These are phyloP conservation scores for Hansfordia pulvinata DNA, from an alignment of 2,329 filamentous ascomycete genomes.

Conservation along the genomic window DNA sequence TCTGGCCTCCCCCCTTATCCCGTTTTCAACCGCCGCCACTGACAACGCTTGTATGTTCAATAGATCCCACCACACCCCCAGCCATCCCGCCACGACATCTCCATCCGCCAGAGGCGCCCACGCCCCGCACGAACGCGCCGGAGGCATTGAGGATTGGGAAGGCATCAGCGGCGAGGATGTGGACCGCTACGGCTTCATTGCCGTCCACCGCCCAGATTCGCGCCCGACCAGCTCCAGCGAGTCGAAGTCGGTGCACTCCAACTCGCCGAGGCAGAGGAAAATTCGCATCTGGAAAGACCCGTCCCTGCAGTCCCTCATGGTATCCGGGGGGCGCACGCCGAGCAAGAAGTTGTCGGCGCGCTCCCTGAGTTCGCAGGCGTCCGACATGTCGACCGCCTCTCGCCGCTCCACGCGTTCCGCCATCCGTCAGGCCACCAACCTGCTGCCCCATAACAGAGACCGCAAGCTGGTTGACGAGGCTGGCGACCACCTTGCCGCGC, in stretches of 20 bases:
- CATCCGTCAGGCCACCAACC: slow-evolving; percentile 43
- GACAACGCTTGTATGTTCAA: too few species aligned
- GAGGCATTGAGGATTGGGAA: slow-evolving; percentile 54
- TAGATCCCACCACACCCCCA: too few species aligned
- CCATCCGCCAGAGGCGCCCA: slow-evolving; percentile 24
- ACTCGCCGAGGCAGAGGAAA: slow-evolving; percentile 27
- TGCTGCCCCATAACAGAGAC: slow-evolving; percentile 46
- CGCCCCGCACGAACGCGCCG: slow-evolving; percentile 34
- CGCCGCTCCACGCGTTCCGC: slow-evolving; percentile 39
- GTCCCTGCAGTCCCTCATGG: slow-evolving; percentile 20
- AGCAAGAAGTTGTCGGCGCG: slow-evolving; percentile 42
- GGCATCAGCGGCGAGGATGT: slow-evolving; percentile 47
- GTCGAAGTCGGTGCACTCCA: slow-evolving; percentile 25
- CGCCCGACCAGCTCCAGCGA: slow-evolving; percentile 26
- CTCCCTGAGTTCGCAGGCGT: slow-evolving; percentile 44
- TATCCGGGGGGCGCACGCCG: slow-evolving; percentile 29
- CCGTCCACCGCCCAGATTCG: slow-evolving; percentile 25
- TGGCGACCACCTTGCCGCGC: slow-evolving; percentile 50
- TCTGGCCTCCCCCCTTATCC: too few species aligned
- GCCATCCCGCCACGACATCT: too few species aligned
- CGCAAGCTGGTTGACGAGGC: slow-evolving; percentile 50
- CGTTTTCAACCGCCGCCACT: too few species aligned
- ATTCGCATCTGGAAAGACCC: too few species aligned
- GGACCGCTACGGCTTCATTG: slow-evolving; percentile 58
- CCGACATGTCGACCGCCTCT: slow-evolving; percentile 35